phyloP scores from a whole-genome alignment of 1,284 basidiomycete species.

The Phaffia rhodozyma region DNA sequence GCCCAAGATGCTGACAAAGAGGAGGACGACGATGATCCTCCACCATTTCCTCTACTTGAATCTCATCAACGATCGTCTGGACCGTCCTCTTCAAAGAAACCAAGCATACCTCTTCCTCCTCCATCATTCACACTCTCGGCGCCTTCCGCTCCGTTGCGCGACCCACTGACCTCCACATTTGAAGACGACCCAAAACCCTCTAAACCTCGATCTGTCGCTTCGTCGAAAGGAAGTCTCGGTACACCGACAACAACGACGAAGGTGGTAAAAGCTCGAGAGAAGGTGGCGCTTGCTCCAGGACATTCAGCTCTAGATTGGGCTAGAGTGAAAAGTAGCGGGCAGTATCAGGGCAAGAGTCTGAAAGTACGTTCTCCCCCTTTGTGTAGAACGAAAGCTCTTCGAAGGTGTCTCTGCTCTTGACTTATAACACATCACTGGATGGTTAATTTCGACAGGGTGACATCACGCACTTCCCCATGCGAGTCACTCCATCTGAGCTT shows the following conservation, averaged over 20 bases:
- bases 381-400: background rate
- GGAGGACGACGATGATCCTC: constrained; percentile 51
- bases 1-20: constrained; percentile 29
- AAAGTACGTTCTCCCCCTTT: constrained; percentile 6
- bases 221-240: constrained; percentile 37
- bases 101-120: constrained; percentile 19
- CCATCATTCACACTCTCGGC: constrained; percentile 29
- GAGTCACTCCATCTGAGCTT: constrained; percentile 72
- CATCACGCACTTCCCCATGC: constrained; percentile 39
- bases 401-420: background rate
- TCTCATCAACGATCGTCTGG: constrained; percentile 63
- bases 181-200: constrained; percentile 46
- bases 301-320: constrained; percentile 94
- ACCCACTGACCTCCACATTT: constrained; percentile 42
- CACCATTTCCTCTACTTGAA: constrained; percentile 66
- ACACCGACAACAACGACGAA: constrained; percentile 21
- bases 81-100: constrained; percentile 27
- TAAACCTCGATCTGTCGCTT: constrained; percentile 6
- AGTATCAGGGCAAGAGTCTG: constrained; percentile 53
- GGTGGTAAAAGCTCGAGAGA: constrained; percentile 39
- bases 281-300: constrained; percentile 83
- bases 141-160: constrained; percentile 16
- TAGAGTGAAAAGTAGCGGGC: constrained; percentile 62
- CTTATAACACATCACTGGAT: background rate
- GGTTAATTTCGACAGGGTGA: constrained; percentile 23